phyloP scores from a whole-genome alignment of 2,329 filamentous ascomycete species.

The Colletotrichum eleusines region DNA sequence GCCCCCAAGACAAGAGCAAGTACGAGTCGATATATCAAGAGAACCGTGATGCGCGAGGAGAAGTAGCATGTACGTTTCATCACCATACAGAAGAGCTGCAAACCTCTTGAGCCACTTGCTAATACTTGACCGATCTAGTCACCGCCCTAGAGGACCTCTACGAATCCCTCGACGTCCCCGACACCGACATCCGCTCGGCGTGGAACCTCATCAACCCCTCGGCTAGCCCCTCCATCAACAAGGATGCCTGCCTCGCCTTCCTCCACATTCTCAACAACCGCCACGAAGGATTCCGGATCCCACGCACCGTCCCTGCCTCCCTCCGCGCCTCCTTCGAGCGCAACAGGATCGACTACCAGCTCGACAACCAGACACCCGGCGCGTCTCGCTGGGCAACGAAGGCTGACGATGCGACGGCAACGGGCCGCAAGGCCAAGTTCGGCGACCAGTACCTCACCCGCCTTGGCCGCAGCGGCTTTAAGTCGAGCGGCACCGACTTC shows the following conservation, averaged over 20 bases:
- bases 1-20: constrained; percentile 87
- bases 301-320: constrained; percentile 90
- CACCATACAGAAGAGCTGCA: not conserved
- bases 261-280: constrained; percentile 96
- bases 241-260: constrained; percentile 94
- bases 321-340: constrained; percentile 92
- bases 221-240: constrained; percentile 84
- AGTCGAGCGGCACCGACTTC: constrained; percentile 90
- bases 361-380: constrained; percentile 78
- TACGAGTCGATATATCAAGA: constrained; percentile 98
- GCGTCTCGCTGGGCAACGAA: constrained; percentile 82
- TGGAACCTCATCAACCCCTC: constrained; percentile 99
- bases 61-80: constrained; percentile 77
- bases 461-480: constrained; percentile 85
- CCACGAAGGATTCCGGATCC: constrained; percentile 95
- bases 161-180: constrained; percentile 79
- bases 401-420: constrained; percentile 82
- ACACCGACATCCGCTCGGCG: constrained; percentile 86
- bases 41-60: constrained; percentile 87
- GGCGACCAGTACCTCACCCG: constrained; percentile 96
- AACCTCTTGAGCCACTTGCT: not conserved
- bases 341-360: constrained; percentile 95
- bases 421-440: constrained; percentile 95
- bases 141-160: constrained; percentile 85
- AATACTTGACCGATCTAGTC: constrained; percentile 63